Evolutionary conservation across 2,329 filamentous ascomycete species (phyloP).

Genomic region (Camillea tinctor): DNA sequence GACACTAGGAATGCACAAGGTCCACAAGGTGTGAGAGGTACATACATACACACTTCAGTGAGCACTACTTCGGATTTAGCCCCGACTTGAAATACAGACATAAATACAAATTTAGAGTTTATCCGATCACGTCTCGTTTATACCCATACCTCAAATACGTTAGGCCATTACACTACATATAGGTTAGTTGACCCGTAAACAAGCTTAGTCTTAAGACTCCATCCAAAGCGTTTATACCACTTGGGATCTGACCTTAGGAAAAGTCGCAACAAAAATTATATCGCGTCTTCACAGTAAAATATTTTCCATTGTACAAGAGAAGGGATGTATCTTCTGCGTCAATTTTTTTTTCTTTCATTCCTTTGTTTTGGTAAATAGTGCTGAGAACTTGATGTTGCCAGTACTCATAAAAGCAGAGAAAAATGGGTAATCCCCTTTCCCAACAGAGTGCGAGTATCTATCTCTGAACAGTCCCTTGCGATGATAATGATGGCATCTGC

Average conservation of each 20-base stretch:
- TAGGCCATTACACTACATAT: no score
- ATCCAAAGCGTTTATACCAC: no score
- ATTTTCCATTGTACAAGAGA: not conserved
- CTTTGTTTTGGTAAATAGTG: not conserved
- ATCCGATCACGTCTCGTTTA: no score
- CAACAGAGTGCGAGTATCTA: not conserved
- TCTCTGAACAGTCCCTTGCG: not conserved
- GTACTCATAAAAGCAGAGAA: not conserved
- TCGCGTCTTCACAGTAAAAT: not conserved
- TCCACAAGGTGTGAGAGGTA: not conserved
- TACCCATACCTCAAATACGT: no score
- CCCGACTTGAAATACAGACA: no score
- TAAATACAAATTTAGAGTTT: no score
- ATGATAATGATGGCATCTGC: not conserved
- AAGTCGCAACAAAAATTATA: no score
- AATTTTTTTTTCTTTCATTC: not conserved
- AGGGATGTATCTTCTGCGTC: not conserved
- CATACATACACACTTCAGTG: no score
- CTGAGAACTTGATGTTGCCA: not conserved
- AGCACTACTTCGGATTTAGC: no score
- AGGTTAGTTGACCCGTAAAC: no score
- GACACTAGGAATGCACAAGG: not conserved
- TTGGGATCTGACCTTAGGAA: no score
- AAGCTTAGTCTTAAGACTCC: no score
- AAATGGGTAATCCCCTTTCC: not conserved